These are phyloP conservation scores for Brasilioporus rufonigricans DNA, from an alignment of 768 basidiomycete genomes.

Conservation along the genomic window DNA sequence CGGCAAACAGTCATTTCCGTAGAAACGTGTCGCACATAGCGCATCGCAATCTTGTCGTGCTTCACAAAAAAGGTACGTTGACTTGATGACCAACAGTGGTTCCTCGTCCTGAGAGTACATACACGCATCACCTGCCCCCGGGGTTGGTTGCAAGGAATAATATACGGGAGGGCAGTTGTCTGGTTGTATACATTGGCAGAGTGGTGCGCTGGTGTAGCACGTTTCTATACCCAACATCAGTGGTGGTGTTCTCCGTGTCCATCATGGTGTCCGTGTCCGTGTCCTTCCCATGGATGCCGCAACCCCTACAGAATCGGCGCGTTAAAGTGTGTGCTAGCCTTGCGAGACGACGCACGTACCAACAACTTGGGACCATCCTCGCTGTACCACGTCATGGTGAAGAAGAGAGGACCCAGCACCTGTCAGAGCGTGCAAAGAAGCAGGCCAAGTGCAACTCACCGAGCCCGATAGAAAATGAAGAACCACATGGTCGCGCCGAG, in stretches of 20 bases:
- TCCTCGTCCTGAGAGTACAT: not conserved
- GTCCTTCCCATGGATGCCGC: constrained; percentile 66
- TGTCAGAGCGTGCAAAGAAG: not conserved
- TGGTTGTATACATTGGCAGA: constrained; percentile 11
- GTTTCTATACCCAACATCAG: constrained; percentile 27
- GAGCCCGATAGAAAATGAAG: constrained; percentile 94
- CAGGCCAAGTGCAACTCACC: constrained; percentile 50
- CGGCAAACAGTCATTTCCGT: no score
- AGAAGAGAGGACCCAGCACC: not conserved
- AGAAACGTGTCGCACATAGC: no score
- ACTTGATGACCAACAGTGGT: no score
- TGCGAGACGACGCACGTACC: constrained; percentile 34
- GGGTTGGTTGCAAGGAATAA: not conserved
- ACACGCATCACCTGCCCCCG: not conserved
- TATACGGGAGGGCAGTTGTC: not conserved
- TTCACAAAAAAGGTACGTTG: no score
- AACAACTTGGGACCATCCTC: constrained; percentile 76
- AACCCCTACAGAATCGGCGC: constrained; percentile 40
- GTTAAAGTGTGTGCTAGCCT: not conserved
- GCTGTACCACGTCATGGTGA: constrained; percentile 35
- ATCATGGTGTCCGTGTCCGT: constrained; percentile 45
- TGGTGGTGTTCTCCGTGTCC: constrained; percentile 41
- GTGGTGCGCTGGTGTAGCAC: not conserved
- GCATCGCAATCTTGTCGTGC: no score
- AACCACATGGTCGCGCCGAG: constrained; percentile 97